Conservation (phyloP, 2,329 filamentous ascomycete genomes). For the Camptophora hylomeconis region DNA sequence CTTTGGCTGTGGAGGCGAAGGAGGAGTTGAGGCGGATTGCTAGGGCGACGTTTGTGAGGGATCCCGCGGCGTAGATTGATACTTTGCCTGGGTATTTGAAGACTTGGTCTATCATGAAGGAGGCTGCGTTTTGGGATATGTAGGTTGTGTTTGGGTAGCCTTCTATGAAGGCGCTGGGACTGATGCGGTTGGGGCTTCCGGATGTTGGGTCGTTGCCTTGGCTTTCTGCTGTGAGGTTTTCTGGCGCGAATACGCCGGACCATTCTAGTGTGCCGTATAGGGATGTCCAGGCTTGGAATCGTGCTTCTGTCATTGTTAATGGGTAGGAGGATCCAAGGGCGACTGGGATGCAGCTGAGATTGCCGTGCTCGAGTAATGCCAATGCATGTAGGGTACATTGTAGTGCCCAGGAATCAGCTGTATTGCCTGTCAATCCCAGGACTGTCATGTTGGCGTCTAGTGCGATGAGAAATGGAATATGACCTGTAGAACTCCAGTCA, state of each 20-base stretch:
- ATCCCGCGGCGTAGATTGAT: constrained; percentile 34
- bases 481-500: constrained; percentile 31
- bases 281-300: constrained; percentile 32
- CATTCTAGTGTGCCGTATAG: constrained; percentile 33
- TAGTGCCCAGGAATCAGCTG: constrained; percentile 33
- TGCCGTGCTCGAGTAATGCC: constrained; percentile 34
- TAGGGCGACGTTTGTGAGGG: constrained; percentile 37
- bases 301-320: constrained; percentile 32
- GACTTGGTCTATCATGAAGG: constrained; percentile 37
- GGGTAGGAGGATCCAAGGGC: constrained; percentile 35
- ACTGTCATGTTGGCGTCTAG: constrained; percentile 33
- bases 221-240: constrained; percentile 31
- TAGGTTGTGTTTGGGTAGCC: constrained; percentile 35
- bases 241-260: constrained; percentile 32
- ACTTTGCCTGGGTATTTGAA: constrained; percentile 38
- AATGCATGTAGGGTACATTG: constrained; percentile 35
- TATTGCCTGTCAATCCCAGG: constrained; percentile 29
- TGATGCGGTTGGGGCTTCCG: constrained; percentile 30
- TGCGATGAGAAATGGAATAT: constrained; percentile 33
- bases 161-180: constrained; percentile 29
- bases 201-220: constrained; percentile 33
- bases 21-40: constrained; percentile 33
- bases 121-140: constrained; percentile 26
- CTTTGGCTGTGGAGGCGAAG: constrained; percentile 34
- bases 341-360: constrained; percentile 36